Evolutionary conservation across 345 rosid species (phyloP).

Genomic region (Pseudoturritis turrita): DNA sequence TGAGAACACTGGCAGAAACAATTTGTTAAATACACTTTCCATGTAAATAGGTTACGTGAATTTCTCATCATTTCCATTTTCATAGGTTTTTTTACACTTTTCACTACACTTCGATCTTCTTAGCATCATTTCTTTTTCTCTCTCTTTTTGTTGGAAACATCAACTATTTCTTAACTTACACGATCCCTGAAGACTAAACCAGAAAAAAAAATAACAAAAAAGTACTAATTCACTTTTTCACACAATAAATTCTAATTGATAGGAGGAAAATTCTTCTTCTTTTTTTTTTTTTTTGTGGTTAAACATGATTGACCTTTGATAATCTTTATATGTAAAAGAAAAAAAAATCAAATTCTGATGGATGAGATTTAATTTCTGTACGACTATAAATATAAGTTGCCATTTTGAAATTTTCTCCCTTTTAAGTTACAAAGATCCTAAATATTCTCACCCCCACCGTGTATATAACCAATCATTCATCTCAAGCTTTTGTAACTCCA

Average conservation of each 20-base stretch:
- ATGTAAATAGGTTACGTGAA: too few relatives aligned
- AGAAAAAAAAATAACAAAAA: background rate
- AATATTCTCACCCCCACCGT: slow-evolving; percentile 7
- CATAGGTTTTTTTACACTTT: too few relatives aligned
- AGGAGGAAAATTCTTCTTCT: background rate
- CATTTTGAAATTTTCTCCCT: slow-evolving; percentile 22
- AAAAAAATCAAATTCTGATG: background rate
- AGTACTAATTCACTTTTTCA: background rate
- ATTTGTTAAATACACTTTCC: too few relatives aligned
- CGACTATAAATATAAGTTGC: slow-evolving; percentile 16
- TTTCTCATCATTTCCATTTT: too few relatives aligned
- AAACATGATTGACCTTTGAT: background rate
- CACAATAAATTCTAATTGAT: background rate
- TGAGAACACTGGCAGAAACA: too few relatives aligned
- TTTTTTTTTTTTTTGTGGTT: background rate
- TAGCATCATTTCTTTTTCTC: background rate
- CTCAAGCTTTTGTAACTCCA: background rate
- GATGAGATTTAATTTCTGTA: background rate
- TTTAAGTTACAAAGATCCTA: slow-evolving; percentile 22
- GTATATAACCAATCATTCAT: slow-evolving; percentile 5
- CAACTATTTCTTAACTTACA: background rate
- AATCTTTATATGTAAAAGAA: too few relatives aligned
- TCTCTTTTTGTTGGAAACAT: background rate
- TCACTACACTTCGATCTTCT: background rate
- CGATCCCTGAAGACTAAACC: background rate